Evolutionary conservation across 805 yeast genomes (phyloP), one percentile per base, ranked within the genome.

Genomic region (Hanseniaspora meyeri): DNA sequence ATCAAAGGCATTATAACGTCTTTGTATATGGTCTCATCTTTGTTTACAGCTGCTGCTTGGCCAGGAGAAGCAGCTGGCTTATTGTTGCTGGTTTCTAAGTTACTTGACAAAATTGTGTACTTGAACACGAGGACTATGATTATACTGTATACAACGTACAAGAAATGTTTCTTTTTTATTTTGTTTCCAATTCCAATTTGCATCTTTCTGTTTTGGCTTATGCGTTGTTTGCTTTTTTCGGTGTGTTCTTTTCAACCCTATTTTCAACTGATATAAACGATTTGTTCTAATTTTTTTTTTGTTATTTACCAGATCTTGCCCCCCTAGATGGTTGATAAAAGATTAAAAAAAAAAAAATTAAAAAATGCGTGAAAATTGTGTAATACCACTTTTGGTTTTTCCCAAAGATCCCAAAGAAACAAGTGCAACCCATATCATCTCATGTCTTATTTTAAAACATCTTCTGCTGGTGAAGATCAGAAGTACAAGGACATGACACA

Each of bases 1-100:
- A 93, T 89, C 62, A 87, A 79, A 7, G 95, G 95, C 98, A 93
- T 93, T 64, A 89, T 89, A 2, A 52, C 54, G 34, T 43, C 48
- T 16, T 51, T 49, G 31, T 57, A 57, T 27, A 50, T 46, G 14
- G 56, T 57, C 27, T 51, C 56, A 12, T 43, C 46, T 32, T 46
- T 37, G 24, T 17, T 29, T 17, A 29, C 31, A 14, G 10, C 51
- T 43, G 17, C 20, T 46, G 39, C 49, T 11, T 20, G 32, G 3
- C 17, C 37, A 5, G 17, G 16, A 14, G 46, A 17, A 8, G 49
- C 17, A n/a, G 14, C 37, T 11, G 47, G 16, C 7, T 6, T 43
- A 14, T 43, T 43, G 11, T 7, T 29, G 24, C 14, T 50, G 27
- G 48, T 19, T 2, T 14, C 9, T 9, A 24, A 3, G 20, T 37